These are phyloP conservation scores for Hyaloscypha variabilis DNA, from an alignment of 495 filamentous ascomycete species.

Conservation along the genomic window DNA sequence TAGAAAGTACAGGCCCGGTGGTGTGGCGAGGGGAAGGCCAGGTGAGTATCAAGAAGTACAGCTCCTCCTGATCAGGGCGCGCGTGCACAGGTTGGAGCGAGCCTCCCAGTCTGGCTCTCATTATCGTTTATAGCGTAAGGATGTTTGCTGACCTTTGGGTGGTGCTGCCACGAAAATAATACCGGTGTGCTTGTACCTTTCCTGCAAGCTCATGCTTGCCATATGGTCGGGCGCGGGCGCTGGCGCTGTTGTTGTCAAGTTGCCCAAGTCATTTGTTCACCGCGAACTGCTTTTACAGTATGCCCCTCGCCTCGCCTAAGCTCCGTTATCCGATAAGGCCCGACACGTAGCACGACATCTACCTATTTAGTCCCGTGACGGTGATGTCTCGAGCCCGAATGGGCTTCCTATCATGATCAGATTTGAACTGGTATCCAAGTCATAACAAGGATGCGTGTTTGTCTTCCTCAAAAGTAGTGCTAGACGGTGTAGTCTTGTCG, in stretches of 20 bases:
- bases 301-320: too few relatives aligned
- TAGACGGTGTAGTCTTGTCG: too few relatives aligned
- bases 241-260: neutral
- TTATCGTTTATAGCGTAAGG: slow-evolving; percentile 10
- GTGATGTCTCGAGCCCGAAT: too few relatives aligned
- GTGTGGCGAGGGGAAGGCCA: neutral
- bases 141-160: neutral
- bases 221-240: neutral
- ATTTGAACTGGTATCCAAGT: too few relatives aligned
- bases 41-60: slow-evolving; percentile 13
- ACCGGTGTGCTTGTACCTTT: neutral
- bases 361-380: too few relatives aligned
- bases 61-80: slow-evolving; percentile 23
- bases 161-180: neutral
- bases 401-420: too few relatives aligned
- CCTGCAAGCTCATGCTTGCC: slow-evolving; percentile 7
- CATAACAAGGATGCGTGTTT: too few relatives aligned
- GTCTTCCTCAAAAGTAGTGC: too few relatives aligned
- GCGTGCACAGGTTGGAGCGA: slow-evolving; percentile 25
- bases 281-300: too few relatives aligned
- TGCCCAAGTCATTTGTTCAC: neutral
- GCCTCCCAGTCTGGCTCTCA: slow-evolving; percentile 5
- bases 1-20: neutral
- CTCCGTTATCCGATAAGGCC: neutral
- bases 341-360: neutral